Conservation (phyloP, 352 stramenopile species). For the Globisporangium recalcitrans region DNA sequence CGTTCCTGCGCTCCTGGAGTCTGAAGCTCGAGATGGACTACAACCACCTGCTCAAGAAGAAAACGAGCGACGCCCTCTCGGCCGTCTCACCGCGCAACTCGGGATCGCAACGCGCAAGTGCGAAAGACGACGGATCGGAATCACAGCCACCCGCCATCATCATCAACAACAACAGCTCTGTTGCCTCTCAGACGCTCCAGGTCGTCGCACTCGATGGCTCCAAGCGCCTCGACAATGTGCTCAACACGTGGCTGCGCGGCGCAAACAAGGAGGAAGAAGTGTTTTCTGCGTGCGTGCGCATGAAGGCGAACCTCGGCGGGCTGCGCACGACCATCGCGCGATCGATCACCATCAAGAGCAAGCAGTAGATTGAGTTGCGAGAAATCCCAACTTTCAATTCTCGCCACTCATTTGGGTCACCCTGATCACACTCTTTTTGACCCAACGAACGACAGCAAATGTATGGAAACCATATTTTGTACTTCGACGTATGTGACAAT, state of each 20-base stretch:
- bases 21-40: conserved; percentile 47
- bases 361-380: not conserved
- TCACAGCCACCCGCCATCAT: not conserved
- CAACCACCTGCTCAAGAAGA: conserved; percentile 19
- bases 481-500: too few species aligned
- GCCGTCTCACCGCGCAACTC: not conserved
- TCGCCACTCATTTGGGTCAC: too few species aligned
- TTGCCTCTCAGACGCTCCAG: not conserved
- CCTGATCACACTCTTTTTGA: not conserved
- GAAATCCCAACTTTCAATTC: too few species aligned
- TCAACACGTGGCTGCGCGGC: conserved; percentile 12
- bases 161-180: not conserved
- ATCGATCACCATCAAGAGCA: conserved; percentile 12
- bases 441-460: not conserved
- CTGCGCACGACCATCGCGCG: conserved; percentile 17
- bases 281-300: conserved; percentile 7
- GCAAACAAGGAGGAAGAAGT: conserved; percentile 11
- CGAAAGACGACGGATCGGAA: not conserved
- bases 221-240: conserved; percentile 16
- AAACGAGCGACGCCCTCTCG: not conserved
- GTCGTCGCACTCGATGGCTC: conserved; percentile 13
- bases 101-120: not conserved
- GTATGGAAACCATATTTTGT: not conserved
- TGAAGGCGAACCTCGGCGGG: conserved; percentile 15
- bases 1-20: conserved; percentile 43